Evolutionary conservation across 2,329 filamentous ascomycete genomes (phyloP).

Genomic region (Penicillium aurantiogriseum): DNA sequence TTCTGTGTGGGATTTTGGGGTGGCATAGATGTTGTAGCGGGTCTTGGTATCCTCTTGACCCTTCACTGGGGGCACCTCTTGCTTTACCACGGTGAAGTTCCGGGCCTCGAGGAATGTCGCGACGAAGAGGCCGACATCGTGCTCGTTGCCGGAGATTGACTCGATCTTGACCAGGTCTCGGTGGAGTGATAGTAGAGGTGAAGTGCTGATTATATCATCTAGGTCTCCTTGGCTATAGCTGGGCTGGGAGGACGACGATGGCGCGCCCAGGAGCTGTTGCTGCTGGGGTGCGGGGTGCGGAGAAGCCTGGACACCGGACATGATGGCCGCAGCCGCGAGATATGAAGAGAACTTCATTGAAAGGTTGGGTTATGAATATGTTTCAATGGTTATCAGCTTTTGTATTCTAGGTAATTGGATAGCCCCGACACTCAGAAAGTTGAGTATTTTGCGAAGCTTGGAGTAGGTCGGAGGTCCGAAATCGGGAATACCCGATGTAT

Average conservation of each 20-base stretch:
- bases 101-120: conserved; percentile 61
- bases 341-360: conserved; percentile 23
- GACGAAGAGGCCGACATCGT: conserved; percentile 66
- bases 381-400: not conserved
- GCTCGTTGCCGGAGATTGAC: conserved; percentile 70
- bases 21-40: conserved; percentile 78
- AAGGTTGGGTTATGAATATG: not conserved
- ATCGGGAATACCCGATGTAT: not conserved
- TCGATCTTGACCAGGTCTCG: conserved; percentile 70
- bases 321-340: conserved; percentile 20
- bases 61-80: conserved; percentile 37
- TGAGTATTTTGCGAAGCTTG: not conserved
- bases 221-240: conserved; percentile 18
- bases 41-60: conserved; percentile 11
- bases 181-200: conserved; percentile 68
- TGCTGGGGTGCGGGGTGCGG: conserved; percentile 30
- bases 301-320: conserved; percentile 25
- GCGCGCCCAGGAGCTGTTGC: conserved; percentile 17
- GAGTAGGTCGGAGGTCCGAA: not conserved
- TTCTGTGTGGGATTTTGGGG: conserved; percentile 23
- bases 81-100: conserved; percentile 63
- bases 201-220: conserved; percentile 40
- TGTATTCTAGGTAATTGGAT: not conserved
- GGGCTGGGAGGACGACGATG: not conserved
- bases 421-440: not conserved